Evolutionary conservation across 148 eudicot species (phyloP), one percentile per base, ranked within the genome.

Genomic region (Vaccinium macrocarpon): DNA sequence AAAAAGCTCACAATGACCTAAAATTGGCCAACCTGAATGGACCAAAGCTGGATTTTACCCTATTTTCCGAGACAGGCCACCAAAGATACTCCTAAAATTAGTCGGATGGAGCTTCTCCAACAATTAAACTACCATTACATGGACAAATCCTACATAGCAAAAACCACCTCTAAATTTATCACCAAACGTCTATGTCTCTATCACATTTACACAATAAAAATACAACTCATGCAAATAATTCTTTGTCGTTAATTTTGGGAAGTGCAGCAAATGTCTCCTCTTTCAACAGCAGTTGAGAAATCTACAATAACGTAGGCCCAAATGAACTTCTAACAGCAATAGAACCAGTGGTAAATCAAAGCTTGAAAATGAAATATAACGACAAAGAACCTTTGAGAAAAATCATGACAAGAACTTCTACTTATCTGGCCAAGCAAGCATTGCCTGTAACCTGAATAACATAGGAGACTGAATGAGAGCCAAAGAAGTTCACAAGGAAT

Each of bases 361-460:
- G 23, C 23, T 19, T 19, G 50, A 74, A 46, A 46, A 13, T 21
- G 14, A 35, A 8, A 32, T 48, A 21, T 10, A 50, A 13, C 46
- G 27, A 27, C 52, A 19, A 84, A 50, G 21, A 85, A 85, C 79
- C 80, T 80, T 57, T 46, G 50, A 9, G 29, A 25, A 12, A 51
- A 68, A 84, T 57, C 74, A 80, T 61, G 82, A 79, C 48, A 84
- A 71, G 56, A 68, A 55, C 83, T 56, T 56, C 56, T 38, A 52
- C 55, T 5, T 5, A 42, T 85, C 78, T 51, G 82, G 61, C 78
- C 57, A 53, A 66, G 64, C 72, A 81, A 82, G 64, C 72, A 81
- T 78, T n/a, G 15, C 64, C 84, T 76, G 76, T 64, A 81, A 75
- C 76, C 86, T 80, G 83, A 84, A 79, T 66, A 79, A 79, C 72